Percentiles rank a stretch among this genome's conserved stretches.
Conservation (phyloP, 1,139 yeast species). For the Chernovozyma aurita region DNA sequence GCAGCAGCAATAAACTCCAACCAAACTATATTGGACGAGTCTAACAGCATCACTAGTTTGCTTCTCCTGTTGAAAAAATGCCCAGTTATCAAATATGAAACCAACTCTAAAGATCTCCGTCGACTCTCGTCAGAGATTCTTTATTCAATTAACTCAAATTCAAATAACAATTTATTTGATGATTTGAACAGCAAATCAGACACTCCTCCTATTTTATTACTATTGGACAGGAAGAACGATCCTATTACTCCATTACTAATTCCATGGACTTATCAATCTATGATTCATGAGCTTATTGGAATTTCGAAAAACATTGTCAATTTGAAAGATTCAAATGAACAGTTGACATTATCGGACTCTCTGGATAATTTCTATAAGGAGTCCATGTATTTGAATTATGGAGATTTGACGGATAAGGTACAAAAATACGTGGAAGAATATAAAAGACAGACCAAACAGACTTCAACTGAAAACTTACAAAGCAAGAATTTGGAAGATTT, state of each 20-base stretch:
- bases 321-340: conserved; percentile 30
- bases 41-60: conserved; percentile 57
- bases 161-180: conserved; percentile 62
- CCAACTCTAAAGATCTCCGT: conserved; percentile 56
- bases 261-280: conserved; percentile 98
- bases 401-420: conserved; percentile 87
- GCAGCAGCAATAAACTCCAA: conserved; percentile 8
- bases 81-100: conserved; percentile 75
- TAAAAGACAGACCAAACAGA: conserved; percentile 71
- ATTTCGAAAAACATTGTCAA: conserved; percentile 78
- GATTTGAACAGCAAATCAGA: conserved; percentile 52
- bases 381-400: conserved; percentile 85
- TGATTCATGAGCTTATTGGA: conserved; percentile 91
- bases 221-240: conserved; percentile 81
- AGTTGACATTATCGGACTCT: conserved; percentile 27
- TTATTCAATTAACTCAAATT: conserved; percentile 53
- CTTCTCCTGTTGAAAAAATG: conserved; percentile 69
- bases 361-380: conserved; percentile 76
- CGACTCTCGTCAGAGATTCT: conserved; percentile 69
- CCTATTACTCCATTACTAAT: conserved; percentile 87
- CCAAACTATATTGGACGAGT: conserved; percentile 34
- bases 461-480: conserved; percentile 52
- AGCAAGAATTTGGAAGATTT: conserved; percentile 78
- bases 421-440: conserved; percentile 82
- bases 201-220: conserved; percentile 68